Base-by-base conservation (phyloP, 2,329 filamentous ascomycete species). In the Dactylellina parvicollis region DNA sequence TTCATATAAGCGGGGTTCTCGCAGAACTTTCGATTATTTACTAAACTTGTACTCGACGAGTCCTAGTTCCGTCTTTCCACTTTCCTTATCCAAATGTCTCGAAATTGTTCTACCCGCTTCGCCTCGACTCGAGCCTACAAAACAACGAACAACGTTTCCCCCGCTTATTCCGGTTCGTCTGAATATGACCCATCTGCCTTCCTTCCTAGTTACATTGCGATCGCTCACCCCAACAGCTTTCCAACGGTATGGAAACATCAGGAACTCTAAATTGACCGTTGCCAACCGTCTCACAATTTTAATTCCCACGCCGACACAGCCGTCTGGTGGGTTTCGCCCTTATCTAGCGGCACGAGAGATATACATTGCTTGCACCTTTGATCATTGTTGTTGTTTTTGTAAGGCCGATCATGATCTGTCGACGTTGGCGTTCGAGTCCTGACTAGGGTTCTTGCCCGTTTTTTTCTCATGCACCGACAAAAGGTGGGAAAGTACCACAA, bases 201-300 rank as follows among this genome's bases (percentile, higher is more conserved):
- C 62, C 62, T 36, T 57, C 62, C 52, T 26, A 46, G 62, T 50
- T 24, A 67, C 52, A 59, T 52, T 59, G 47, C 47, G 62, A 67
- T 46, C 62, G 61, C n/a, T 18, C 28, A 10, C 32, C 61, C 50
- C 50, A 56, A 66, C 52, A 55, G 20, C 50, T 56, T 52, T 26
- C 52, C 5, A 57, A 44, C 52, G 4, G 57, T 16, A 32, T 57
- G 60, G n/a, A 66, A 73, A 55, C 54, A 66, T 38, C 52, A 49
- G 50, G 47, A 66, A 72, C 50, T 55, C 59, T 65, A 59, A 70
- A 50, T 38, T 22, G 54, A 49, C 69, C 54, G 60, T 73, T 66
- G 46, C 38, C 69, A 73, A 73, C 69, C 69, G 52, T 47, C 47
- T 52, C 66, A 65, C 60, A 26, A 52, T 55, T 59, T 66, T 54